Base-by-base conservation (phyloP, 2,329 filamentous ascomycete species). In the Colletotrichum sp. region DNA sequence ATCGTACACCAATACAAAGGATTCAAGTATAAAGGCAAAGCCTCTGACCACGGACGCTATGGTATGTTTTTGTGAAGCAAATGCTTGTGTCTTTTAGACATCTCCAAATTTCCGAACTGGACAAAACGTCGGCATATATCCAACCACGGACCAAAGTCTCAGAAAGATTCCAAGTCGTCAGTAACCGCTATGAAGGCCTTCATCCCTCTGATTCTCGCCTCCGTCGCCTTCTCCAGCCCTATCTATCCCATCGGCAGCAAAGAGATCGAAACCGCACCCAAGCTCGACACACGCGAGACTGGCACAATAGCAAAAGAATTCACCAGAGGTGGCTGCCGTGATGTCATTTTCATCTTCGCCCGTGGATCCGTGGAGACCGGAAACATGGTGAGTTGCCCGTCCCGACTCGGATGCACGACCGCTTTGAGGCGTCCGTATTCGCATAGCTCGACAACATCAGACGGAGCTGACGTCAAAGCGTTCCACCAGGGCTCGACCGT, bases 261-360 rank as follows among this genome's bases (percentile, higher is more conserved):
- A 24, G 30, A 44, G 10, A 15, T 24, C 24, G 48, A 44, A 39
- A n/a, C 24, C 22, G 26, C 24, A 60, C 32, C 44, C 3, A 55
- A 26, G 36, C 28, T 70, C 15, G 10, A 48, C 7, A 36, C 22
- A 10, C 59, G 44, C 57, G 26, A 44, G 16, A 75, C 72, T 10
- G 72, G 67, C 15, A 24, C 10, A 2, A 28, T 26, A 3, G 16
- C 67, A 26, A 65, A 75, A 15, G 72, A 75, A 28, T 75, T 71
- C 59, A 60, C 72, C 2, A 24, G 5, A 26, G 59, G 68, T 13
- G 72, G 72, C n/a, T 68, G 63, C 44, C 76, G 72, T 62, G 68
- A 66, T 16, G 82, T 82, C 63, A 86, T 86, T 77, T 83, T 86
- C 78, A 82, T 86, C 79, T 86, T 79, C 71, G 85, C 85, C 62